These are phyloP conservation scores for carrot (Daucus carota) DNA, from an alignment of 129 eudicot genomes.

Conservation along the genomic window DH1_v3.0 NC_030386.2:18808501-18809000, in stretches of 20 bases:
- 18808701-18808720: not conserved
- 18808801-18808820: constrained; percentile 1
- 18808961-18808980: not conserved
- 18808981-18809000: not conserved
- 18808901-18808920: not conserved
- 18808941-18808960: not conserved
- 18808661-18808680: not conserved
- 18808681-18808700: not conserved
- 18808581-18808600: too few species aligned
- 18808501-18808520: too few species aligned
- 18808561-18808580: too few species aligned
- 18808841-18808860: not conserved
- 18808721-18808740: constrained; percentile 26
- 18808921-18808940: not conserved
- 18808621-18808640: not conserved
- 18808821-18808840: not conserved
- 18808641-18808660: not conserved
- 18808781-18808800: constrained; percentile 29
- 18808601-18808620: not conserved
- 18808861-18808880: not conserved
- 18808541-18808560: too few species aligned
- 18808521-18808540: too few species aligned
- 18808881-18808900: not conserved
- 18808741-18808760: constrained; percentile 87
- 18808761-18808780: constrained; percentile 91